Evolutionary conservation across 2,329 filamentous ascomycete species (phyloP), one percentile per base, ranked within the genome.

Genomic region (Aspergillus piperis): DNA sequence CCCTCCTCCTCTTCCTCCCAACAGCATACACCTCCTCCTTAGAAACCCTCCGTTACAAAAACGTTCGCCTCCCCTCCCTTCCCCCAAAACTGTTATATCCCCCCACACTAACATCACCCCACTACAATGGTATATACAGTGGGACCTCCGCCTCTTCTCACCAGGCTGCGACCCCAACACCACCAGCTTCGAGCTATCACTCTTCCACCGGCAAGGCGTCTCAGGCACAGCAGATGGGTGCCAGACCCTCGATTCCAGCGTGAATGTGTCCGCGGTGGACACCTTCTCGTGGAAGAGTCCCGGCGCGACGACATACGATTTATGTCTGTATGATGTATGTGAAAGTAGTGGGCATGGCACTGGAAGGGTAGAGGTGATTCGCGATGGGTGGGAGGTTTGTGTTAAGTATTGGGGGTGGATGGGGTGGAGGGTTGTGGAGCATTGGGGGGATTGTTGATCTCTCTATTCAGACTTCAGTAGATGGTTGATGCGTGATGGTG

Each of bases 131-230:
- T 38, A 23, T 38, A 23, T 21, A 42, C n/a, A 71, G 70, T 72
- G 70, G 70, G 68, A 72, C 49, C 63, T 76, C 42, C 70, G 66
- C 53, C 67, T 75, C 27, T 69, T 75, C 53, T 66, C 63, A 51
- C 68, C 68, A 19, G 71, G 71, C 55, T 76, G 74, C 62, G 52
- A 66, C 52, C 59, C 64, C 3, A 62, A 66, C 42, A 23, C 30
- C 21, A 64, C 64, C 36, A 68, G 66, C 27, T 50, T 66, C 50
- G 52, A 65, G 23, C 47, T 64, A 6, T 64, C 64, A 1, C 42
- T 72, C n/a, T 63, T 61, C 11, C 68, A 71, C 48, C 57, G 57
- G 5, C 64, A 62, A 3, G 69, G 68, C 1, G 47, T 64, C 0
- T 15, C 53, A 3, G 39, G 6, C 8, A 55, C 53, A 19, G 52